Conservation (phyloP, 345 rosid species). For the Hibiscus trionum region DNA sequence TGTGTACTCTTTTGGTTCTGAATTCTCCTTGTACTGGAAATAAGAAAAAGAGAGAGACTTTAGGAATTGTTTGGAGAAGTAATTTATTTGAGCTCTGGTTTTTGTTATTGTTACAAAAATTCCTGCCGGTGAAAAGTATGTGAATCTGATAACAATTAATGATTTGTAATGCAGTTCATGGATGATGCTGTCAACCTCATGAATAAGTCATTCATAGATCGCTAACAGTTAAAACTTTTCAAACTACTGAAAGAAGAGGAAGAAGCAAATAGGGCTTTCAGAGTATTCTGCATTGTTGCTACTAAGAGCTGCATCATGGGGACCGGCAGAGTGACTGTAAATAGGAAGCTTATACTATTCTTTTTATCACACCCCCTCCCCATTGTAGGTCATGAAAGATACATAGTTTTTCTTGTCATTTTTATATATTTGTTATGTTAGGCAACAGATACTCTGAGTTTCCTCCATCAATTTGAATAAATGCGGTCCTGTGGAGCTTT, state of each 20-base stretch:
- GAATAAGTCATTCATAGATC: conserved; percentile 83
- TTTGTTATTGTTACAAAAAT: background rate
- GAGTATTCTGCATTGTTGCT: background rate
- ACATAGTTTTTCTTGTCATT: background rate
- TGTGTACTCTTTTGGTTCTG: background rate
- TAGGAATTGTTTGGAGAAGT: background rate
- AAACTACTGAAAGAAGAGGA: conserved; percentile 2
- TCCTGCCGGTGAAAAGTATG: background rate
- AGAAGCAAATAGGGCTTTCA: conserved; percentile 8
- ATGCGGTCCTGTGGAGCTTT: background rate
- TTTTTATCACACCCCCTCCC: background rate
- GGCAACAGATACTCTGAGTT: background rate
- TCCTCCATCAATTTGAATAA: conserved; percentile 1
- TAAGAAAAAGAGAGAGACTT: background rate
- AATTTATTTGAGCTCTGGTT: background rate
- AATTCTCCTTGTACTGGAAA: background rate
- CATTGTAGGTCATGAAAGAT: background rate
- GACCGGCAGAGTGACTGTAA: conserved; percentile 12
- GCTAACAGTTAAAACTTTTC: conserved; percentile 23
- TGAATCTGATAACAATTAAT: background rate
- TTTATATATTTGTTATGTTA: background rate
- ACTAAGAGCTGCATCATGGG: background rate
- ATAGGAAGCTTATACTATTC: conserved; percentile 1
- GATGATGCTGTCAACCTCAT: conserved; percentile 76
- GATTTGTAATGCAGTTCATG: conserved; percentile 59